Evolutionary conservation across 257 asterid species (phyloP).

Genomic region (Lycium ferocissimum): DNA sequence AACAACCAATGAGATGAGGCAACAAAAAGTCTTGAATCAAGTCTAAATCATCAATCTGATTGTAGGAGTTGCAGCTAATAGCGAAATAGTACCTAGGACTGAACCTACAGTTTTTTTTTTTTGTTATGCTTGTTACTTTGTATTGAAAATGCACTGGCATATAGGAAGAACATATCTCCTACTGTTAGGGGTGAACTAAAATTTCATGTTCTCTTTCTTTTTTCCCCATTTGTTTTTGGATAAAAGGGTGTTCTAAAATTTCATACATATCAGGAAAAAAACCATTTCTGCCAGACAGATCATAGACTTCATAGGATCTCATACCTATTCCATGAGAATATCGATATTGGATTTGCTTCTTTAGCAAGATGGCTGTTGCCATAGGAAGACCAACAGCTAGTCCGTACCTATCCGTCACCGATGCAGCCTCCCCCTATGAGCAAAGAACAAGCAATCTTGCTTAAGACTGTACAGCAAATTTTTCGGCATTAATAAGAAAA

Average conservation of each 20-base stretch:
- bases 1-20: neutral
- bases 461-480: neutral
- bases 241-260: neutral
- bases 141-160: neutral
- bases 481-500: neutral
- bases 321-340: slow-evolving; percentile 89
- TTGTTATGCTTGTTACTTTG: neutral
- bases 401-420: slow-evolving; percentile 80
- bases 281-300: neutral
- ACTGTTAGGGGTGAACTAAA: neutral
- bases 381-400: slow-evolving; percentile 75
- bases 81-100: neutral
- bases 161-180: neutral
- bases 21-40: slow-evolving; percentile 18
- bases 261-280: neutral
- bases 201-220: neutral
- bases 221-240: neutral
- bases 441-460: neutral
- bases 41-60: neutral
- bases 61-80: slow-evolving; percentile 17
- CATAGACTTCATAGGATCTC: neutral
- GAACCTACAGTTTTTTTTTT: neutral
- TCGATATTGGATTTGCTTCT: slow-evolving; percentile 83
- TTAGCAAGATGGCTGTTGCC: slow-evolving; percentile 65
- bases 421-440: slow-evolving; percentile 90